Percentiles rank a stretch among this genome's conserved stretches.
Conservation (phyloP, 768 basidiomycete species). For the Pleurotus sapidus region DNA sequence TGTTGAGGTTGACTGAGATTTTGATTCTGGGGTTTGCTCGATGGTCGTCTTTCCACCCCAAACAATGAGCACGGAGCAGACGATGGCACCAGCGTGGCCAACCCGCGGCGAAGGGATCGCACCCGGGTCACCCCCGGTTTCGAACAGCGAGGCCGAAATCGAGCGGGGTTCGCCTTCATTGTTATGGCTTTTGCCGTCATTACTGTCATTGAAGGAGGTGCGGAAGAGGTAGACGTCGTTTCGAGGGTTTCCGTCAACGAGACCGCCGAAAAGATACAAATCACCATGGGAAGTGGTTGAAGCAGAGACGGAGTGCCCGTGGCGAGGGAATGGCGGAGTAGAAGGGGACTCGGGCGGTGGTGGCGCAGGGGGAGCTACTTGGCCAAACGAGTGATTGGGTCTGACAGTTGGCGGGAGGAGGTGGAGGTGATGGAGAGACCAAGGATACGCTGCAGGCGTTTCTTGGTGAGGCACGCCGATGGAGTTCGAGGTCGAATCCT, state of each 20-base stretch:
- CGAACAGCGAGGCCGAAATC: slow-evolving; percentile 75
- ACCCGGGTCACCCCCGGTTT: slow-evolving; percentile 87
- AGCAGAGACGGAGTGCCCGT: slow-evolving; percentile 89
- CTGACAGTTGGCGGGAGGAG: slow-evolving; percentile 62
- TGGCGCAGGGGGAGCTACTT: too few relatives aligned
- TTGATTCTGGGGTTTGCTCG: slow-evolving; percentile 54
- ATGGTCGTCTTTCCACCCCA: slow-evolving; percentile 99
- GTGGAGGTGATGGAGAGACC: slow-evolving; percentile 72
- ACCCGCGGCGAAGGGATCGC: slow-evolving; percentile 87
- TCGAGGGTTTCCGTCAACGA: slow-evolving; percentile 83
- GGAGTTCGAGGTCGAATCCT: too few relatives aligned
- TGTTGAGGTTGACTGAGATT: too few relatives aligned
- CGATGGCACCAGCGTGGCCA: slow-evolving; percentile 93
- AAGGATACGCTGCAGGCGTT: slow-evolving; percentile 59
- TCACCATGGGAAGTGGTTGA: slow-evolving; percentile 79
- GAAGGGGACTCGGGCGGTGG: slow-evolving; percentile 61
- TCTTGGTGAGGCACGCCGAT: too few relatives aligned
- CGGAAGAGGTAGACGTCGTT: slow-evolving; percentile 95
- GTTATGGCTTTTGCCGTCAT: too few relatives aligned
- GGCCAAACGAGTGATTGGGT: slow-evolving; percentile 44
- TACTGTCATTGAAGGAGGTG: slow-evolving; percentile 11
- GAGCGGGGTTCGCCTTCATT: slow-evolving; percentile 39
- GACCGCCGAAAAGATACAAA: slow-evolving; percentile 94
- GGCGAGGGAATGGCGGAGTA: slow-evolving; percentile 91
- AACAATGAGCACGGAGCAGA: slow-evolving; percentile 92